Evolutionary conservation across 202 grass and related monocot genomes (phyloP), one percentile per base, ranked within the genome.

Genomic region (Sporobolus alterniflorus): DNA sequence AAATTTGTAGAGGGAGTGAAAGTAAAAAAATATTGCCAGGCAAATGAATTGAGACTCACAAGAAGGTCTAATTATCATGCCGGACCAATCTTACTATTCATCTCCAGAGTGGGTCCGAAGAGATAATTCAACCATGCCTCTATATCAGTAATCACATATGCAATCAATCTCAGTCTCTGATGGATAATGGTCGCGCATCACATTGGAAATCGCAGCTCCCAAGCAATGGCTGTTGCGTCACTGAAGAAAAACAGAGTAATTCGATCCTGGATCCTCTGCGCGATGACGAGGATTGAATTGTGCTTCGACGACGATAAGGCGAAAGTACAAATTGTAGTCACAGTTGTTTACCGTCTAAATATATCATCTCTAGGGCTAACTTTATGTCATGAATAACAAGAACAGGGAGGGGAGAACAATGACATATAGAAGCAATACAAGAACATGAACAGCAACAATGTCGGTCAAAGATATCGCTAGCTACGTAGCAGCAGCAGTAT

Each of bases 301-400:
- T 65, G 75, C 36, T 77, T 40, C 34, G 47, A 59, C 1, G 73
- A 56, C 1, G 54, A 0, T 17, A 65, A 57, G 44, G 84, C 41
- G 5, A 30, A 83, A 81, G n/a, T 51, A 76, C 56, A 33, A 77
- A 44, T 54, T 89, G 71, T 29, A 43, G 65, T 83, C 79, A 74
- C 50, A 55, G 15, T 55, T 76, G 55, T 90, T 78, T 83, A 63
- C 62, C 62, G 43, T 86, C 88, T 83, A 83, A 83, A 83, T 79
- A 55, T 57, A 86, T 82, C 40, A 60, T 90, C 80, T 70, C 80
- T 84, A 87, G 47, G 31, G 44, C 79, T 90, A 79, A 79, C 68
- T 84, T 83, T 80, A 75, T 87, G 79, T 78, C 79, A 79, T 80
- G 42, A 56, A 78, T 79, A 69, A 57, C 64, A 87, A 69, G 79